phyloP scores from a whole-genome alignment of 148 eudicot genomes.

The Fallopia convolvulus region DNA sequence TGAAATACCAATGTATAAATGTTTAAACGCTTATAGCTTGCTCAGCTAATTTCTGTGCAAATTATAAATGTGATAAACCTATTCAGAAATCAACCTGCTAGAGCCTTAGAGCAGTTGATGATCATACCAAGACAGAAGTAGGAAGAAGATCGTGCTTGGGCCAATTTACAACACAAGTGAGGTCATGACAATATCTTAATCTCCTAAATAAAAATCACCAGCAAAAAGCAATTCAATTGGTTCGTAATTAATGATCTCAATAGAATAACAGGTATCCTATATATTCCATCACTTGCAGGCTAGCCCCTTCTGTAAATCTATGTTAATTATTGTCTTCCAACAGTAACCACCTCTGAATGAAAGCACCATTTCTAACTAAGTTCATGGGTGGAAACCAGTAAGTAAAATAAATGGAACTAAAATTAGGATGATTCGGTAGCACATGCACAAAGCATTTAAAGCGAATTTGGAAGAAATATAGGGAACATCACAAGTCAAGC shows the following conservation, averaged over 20 bases:
- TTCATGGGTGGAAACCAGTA: neutral
- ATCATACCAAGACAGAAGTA: neutral
- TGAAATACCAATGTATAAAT: neutral
- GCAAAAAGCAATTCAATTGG: neutral
- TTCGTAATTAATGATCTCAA: neutral
- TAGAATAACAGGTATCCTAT: neutral
- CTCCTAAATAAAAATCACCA: neutral
- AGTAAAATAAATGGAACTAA: neutral
- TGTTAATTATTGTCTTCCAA: too few species aligned
- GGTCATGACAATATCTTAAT: neutral
- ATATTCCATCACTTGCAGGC: neutral
- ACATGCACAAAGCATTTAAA: neutral
- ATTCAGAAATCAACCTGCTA: neutral
- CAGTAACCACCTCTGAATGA: neutral
- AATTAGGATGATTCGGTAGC: neutral
- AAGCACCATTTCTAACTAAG: neutral
- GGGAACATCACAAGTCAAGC: neutral
- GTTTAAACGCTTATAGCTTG: neutral
- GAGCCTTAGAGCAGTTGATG: neutral
- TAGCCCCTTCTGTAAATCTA: neutral
- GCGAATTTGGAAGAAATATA: neutral
- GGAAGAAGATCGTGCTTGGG: neutral
- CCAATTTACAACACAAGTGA: neutral
- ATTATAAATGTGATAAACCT: neutral
- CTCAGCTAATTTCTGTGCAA: neutral